Evolutionary conservation across 176 grass and related monocot species (phyloP).

Genomic region (Hsuehochloa calcarea): DNA sequence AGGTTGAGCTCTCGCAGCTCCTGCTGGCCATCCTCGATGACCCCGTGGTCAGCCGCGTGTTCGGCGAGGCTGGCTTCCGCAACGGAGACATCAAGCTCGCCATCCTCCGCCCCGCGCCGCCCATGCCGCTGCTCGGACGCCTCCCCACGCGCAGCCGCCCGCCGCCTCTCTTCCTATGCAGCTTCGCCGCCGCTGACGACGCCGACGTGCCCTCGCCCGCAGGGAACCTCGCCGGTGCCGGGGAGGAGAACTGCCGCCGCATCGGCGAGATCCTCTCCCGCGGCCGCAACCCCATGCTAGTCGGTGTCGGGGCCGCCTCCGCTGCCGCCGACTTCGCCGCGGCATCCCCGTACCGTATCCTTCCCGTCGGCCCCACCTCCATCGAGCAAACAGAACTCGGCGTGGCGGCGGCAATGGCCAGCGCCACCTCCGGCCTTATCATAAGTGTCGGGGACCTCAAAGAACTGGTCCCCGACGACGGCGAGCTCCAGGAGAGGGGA

Average conservation of each 20-base stretch:
- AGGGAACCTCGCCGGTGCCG: constrained; percentile 17
- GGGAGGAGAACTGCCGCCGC: constrained; percentile 59
- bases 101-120: constrained; percentile 67
- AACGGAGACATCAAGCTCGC: constrained; percentile 79
- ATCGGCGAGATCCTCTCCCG: constrained; percentile 73
- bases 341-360: constrained; percentile 43
- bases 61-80: constrained; percentile 81
- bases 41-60: constrained; percentile 86
- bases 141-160: constrained; percentile 41
- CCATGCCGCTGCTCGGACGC: constrained; percentile 29
- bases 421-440: constrained; percentile 34
- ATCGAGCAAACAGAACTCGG: constrained; percentile 8
- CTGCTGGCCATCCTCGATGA: constrained; percentile 85
- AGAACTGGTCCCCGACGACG: constrained; percentile 46
- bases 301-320: constrained; percentile 68
- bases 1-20: constrained; percentile 80
- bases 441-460: constrained; percentile 83
- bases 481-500: constrained; percentile 40
- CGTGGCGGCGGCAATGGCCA: constrained; percentile 18
- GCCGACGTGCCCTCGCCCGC: constrained; percentile 54
- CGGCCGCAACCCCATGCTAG: constrained; percentile 82
- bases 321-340: constrained; percentile 54
- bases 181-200: constrained; percentile 59
- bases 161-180: constrained; percentile 87
- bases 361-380: constrained; percentile 34